Evolutionary conservation across 202 grass and related monocot genomes (phyloP), one percentile per base, ranked within the genome.

Genomic region (Sporobolus alterniflorus): DNA sequence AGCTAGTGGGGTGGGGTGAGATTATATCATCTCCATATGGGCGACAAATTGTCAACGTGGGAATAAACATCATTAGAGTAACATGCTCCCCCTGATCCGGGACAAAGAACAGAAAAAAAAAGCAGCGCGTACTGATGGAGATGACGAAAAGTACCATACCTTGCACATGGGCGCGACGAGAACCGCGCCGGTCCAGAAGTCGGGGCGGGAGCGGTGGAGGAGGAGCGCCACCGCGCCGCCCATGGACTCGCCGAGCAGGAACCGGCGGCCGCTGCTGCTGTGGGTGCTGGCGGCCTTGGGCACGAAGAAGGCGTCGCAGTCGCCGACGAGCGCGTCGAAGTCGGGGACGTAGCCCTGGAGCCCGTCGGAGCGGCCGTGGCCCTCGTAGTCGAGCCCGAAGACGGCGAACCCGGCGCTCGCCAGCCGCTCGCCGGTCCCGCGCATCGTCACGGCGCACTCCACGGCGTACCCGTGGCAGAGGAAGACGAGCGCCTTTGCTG

Each of bases 141-240:
- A n/a, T n/a, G n/a, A n/a, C n/a, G n/a, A n/a, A n/a, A n/a, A n/a
- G n/a, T n/a, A n/a, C n/a, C n/a, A n/a, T 55, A 59, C 55, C 55
- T 96, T 96, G 88, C 94, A 96, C 94, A 96, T 93, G 24, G 94
- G 94, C 4, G 94, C 94, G 9, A 96, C 88, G 1, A 96, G 51
- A 48, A 96, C 71, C 28, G 94, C 94, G 34, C 94, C 94, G 34
- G 64, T 72, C 94, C 94, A 96, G 71, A 67, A 96, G 20, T 78
- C 36, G 0, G 86, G 80, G 2, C 83, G 69, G 24, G 74, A 34
- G 18, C 88, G 76, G 62, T 93, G 90, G 60, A 96, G 88, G 22
- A 93, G 88, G 33, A 96, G 83, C 2, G 65, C 80, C 6, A 97
- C 88, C 6, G 94, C 91, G 68, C 94, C 94, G 54, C 94, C 94